These are phyloP conservation scores for Mollisia scopiformis DNA, from an alignment of 2,329 filamentous ascomycete genomes.

Conservation along the genomic window DNA sequence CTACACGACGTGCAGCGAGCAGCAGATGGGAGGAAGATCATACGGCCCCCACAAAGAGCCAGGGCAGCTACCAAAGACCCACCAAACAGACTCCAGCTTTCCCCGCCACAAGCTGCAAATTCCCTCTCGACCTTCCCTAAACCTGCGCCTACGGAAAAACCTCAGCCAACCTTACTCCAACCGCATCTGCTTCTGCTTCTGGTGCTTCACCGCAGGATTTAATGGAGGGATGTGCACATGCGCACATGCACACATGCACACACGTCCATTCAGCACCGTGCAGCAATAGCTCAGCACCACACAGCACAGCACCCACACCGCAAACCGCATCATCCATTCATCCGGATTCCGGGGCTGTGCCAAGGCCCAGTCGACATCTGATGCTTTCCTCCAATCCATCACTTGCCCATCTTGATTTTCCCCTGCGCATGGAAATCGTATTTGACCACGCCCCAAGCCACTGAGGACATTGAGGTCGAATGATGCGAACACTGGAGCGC, in stretches of 20 bases:
- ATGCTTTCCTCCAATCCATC: background rate
- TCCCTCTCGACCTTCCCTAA: background rate
- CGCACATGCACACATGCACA: background rate
- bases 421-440: background rate
- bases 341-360: background rate
- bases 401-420: background rate
- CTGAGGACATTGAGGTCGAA: background rate
- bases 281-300: background rate
- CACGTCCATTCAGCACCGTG: background rate
- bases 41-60: background rate
- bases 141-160: too few species aligned
- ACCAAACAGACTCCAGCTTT: background rate
- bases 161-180: background rate
- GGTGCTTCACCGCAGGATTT: background rate
- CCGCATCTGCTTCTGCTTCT: background rate
- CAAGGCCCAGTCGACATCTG: background rate
- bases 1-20: background rate
- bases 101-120: background rate
- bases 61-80: background rate
- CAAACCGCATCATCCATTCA: slow-evolving; percentile 12
- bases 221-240: too few species aligned
- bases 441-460: background rate
- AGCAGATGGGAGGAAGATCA: too few species aligned
- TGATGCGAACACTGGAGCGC: slow-evolving; percentile 6
- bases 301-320: background rate